Conservation (phyloP, 2,329 filamentous ascomycete genomes). For the Beauveria caledonica region DNA sequence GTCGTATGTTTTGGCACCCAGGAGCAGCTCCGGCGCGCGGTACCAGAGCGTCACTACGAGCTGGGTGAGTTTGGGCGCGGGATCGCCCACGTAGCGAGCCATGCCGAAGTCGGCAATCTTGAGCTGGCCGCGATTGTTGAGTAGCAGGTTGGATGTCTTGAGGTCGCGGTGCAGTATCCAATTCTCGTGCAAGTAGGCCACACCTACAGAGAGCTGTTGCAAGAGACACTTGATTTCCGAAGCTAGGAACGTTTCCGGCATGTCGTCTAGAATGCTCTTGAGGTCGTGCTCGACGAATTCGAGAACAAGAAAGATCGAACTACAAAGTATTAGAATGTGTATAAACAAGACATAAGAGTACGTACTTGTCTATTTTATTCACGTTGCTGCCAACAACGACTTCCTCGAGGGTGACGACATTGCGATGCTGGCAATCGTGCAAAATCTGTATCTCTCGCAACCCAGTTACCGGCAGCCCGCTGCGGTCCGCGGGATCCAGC, state of each 20-base stretch:
- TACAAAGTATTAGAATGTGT: slow-evolving; percentile 24
- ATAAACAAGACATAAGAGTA: slow-evolving; percentile 1
- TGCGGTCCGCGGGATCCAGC: slow-evolving; percentile 65
- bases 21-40: slow-evolving; percentile 79
- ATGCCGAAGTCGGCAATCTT: slow-evolving; percentile 98
- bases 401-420: slow-evolving; percentile 75
- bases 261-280: slow-evolving; percentile 84
- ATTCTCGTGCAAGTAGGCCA: slow-evolving; percentile 77
- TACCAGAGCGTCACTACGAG: slow-evolving; percentile 98
- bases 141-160: slow-evolving; percentile 87
- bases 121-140: slow-evolving; percentile 90
- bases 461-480: slow-evolving; percentile 82
- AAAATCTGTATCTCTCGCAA: slow-evolving; percentile 90
- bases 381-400: slow-evolving; percentile 67
- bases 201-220: slow-evolving; percentile 69
- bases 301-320: slow-evolving; percentile 81
- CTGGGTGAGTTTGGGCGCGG: slow-evolving; percentile 71
- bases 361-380: slow-evolving; percentile 45
- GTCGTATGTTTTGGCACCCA: slow-evolving; percentile 70
- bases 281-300: slow-evolving; percentile 97
- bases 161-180: slow-evolving; percentile 92
- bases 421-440: slow-evolving; percentile 68
- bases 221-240: slow-evolving; percentile 90
- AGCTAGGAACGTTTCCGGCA: slow-evolving; percentile 86
- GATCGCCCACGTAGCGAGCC: slow-evolving; percentile 81